phyloP scores from a whole-genome alignment of 352 stramenopile species.

The Pythium dissimile region DNA sequence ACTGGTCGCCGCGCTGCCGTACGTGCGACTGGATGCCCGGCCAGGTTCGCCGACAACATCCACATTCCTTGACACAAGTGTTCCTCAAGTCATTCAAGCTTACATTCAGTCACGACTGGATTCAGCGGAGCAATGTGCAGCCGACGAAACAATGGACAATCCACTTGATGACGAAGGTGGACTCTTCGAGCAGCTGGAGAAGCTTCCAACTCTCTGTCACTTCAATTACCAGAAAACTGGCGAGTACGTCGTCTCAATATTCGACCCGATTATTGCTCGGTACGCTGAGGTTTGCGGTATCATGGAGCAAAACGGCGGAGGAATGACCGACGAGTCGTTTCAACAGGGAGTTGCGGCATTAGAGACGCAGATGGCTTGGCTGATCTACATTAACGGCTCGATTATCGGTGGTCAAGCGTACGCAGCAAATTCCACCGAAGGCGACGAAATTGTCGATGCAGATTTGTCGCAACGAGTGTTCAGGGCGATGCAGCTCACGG shows the following conservation, averaged over 20 bases:
- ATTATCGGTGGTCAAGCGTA: slow-evolving; percentile 96
- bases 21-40: slow-evolving; percentile 84
- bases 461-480: slow-evolving; percentile 95
- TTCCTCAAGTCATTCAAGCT: slow-evolving; percentile 90
- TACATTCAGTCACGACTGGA: slow-evolving; percentile 96
- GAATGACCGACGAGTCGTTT: slow-evolving; percentile 37
- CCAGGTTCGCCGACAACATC: slow-evolving; percentile 50
- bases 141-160: slow-evolving; percentile 94
- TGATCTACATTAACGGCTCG: slow-evolving; percentile 95
- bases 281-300: slow-evolving; percentile 91
- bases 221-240: slow-evolving; percentile 95
- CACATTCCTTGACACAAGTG: slow-evolving; percentile 68
- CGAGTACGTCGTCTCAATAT: slow-evolving; percentile 91
- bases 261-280: slow-evolving; percentile 93
- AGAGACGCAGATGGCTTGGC: slow-evolving; percentile 96
- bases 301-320: slow-evolving; percentile 50
- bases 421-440: slow-evolving; percentile 89
- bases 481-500: slow-evolving; percentile 94
- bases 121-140: slow-evolving; percentile 91
- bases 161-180: slow-evolving; percentile 96
- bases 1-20: slow-evolving; percentile 95
- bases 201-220: slow-evolving; percentile 94
- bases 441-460: slow-evolving; percentile 94
- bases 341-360: slow-evolving; percentile 77
- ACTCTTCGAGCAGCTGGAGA: slow-evolving; percentile 96